phyloP scores from a whole-genome alignment of 257 asterid species.

The Paulownia fortunei region DNA sequence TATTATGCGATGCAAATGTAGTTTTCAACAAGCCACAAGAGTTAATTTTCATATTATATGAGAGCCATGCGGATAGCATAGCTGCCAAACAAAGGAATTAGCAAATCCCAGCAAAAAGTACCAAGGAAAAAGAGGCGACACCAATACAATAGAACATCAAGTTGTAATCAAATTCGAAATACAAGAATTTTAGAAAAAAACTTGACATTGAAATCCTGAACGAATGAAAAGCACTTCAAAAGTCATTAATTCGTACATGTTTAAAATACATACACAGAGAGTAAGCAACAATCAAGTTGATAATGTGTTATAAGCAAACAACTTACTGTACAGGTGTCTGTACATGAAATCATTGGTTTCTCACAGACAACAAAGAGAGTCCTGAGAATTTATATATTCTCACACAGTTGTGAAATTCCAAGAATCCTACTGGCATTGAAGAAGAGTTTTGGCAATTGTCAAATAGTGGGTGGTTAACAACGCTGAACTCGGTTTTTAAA shows the following conservation, averaged over 20 bases:
- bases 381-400: constrained; percentile 31
- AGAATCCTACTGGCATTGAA: constrained; percentile 21
- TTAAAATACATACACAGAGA: constrained; percentile 22
- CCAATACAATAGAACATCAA: background rate
- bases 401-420: constrained; percentile 33
- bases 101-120: background rate
- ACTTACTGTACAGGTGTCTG: constrained; percentile 52
- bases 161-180: constrained; percentile 27
- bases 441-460: constrained; percentile 27
- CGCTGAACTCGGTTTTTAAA: constrained; percentile 8
- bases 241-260: constrained; percentile 22
- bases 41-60: background rate
- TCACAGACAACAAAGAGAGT: constrained; percentile 29
- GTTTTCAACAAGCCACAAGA: background rate
- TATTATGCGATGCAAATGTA: no score
- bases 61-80: background rate
- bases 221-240: constrained; percentile 26
- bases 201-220: background rate
- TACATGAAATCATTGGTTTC: constrained; percentile 32
- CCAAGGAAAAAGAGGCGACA: background rate
- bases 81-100: background rate
- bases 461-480: constrained; percentile 17
- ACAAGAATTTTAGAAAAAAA: background rate
- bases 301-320: constrained; percentile 4
- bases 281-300: constrained; percentile 27